Evolutionary conservation across 768 basidiomycete species (phyloP), one percentile per base, ranked within the genome.

Genomic region (Lactifluus pinguis): DNA sequence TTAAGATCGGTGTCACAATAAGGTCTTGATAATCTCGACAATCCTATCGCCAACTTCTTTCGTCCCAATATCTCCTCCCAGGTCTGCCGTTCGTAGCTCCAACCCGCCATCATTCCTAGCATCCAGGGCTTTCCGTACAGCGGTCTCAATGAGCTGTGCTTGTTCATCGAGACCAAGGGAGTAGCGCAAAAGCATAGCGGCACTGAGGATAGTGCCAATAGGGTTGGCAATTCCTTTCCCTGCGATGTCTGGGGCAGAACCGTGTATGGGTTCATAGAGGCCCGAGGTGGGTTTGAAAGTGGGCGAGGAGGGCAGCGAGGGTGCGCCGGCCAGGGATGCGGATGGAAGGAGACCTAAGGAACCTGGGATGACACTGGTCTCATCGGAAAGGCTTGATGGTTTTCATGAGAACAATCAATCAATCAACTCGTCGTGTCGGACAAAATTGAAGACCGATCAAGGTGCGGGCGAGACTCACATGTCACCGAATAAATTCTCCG

Each of bases 251-350:
- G 94, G 94, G 1, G 94, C 94, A 47, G 92, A 92, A 53, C 92
- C 92, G 69, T 95, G 93, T 65, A 97, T 97, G 53, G 97, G 97
- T 75, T 99, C 97, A 77, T 99, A 99, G 47, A 99, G 76, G 45
- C 97, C 97, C 17, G 82, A 74, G 2, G 89, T 88, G 6, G 89
- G 84, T 70, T 88, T 89, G 72, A 87, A 87, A 62, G 81, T 77
- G 30, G 82, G 75, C 13, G 75, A 70, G 4, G 69, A 75, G 14
- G 75, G 79, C 6, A 77, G 69, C 1, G 82, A 86, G 64, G 85
- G 94, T 25, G 92, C 90, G 49, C 92, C 94, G 2, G 95, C 91
- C 9, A 99, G 83, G 14, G 95, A 98, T 34, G 97, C 97, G 13
- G 97, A 98, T 14, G 97, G 95, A 14, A 98, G 79, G 21, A 99